These are phyloP conservation scores for Kazachstania viticola DNA, from an alignment of 805 yeast genomes.

Conservation along the genomic window DNA sequence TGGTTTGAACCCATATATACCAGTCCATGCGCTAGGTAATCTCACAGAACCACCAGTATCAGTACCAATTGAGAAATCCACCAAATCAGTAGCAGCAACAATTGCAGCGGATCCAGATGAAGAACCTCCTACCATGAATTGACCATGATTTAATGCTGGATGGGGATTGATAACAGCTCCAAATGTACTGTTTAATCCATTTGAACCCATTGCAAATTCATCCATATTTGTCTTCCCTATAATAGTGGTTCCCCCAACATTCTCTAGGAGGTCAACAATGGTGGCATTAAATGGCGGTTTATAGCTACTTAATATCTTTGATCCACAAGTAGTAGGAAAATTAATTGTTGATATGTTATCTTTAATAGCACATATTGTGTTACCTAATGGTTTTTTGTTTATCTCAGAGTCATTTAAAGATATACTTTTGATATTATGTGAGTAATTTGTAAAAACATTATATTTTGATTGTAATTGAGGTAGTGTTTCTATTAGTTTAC, in stretches of 20 bases:
- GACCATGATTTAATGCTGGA: slow-evolving; percentile 8
- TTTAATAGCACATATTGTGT: slow-evolving; percentile 43
- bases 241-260: slow-evolving; percentile 44
- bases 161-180: slow-evolving; percentile 52
- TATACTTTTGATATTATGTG: background rate
- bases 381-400: slow-evolving; percentile 16
- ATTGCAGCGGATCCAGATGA: slow-evolving; percentile 97
- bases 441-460: slow-evolving; percentile 33
- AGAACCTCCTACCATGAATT: slow-evolving; percentile 50
- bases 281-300: slow-evolving; percentile 77
- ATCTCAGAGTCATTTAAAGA: slow-evolving; percentile 2
- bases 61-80: slow-evolving; percentile 74
- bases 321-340: slow-evolving; percentile 70
- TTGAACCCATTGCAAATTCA: slow-evolving; percentile 96
- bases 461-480: slow-evolving; percentile 19
- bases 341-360: slow-evolving; percentile 67
- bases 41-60: slow-evolving; percentile 98
- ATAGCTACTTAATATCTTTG: slow-evolving; percentile 48
- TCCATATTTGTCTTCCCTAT: slow-evolving; percentile 87
- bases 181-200: slow-evolving; percentile 41
- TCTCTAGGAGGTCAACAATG: slow-evolving; percentile 41
- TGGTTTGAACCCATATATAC: slow-evolving; percentile 83
- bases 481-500: slow-evolving; percentile 7
- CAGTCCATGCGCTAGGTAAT: slow-evolving; percentile 81
- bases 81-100: slow-evolving; percentile 59